These are phyloP conservation scores for Apiospora kogelbergensis DNA, from an alignment of 2,329 filamentous ascomycete genomes.

Conservation along the genomic window DNA sequence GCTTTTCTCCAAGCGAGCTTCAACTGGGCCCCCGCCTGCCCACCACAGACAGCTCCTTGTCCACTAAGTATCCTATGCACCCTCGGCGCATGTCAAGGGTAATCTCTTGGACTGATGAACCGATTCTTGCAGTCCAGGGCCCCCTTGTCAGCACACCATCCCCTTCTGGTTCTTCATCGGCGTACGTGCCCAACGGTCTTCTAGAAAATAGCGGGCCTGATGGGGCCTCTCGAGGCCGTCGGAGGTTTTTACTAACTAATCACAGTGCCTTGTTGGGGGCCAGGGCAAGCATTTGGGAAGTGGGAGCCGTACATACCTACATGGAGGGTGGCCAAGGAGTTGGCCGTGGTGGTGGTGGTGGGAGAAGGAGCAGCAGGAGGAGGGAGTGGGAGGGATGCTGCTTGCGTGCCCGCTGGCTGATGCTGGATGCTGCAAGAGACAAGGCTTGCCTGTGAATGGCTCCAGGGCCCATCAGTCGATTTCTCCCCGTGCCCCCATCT, in stretches of 20 bases:
- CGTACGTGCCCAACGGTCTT: constrained; percentile 47
- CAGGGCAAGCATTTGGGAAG: constrained; percentile 35
- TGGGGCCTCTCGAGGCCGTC: constrained; percentile 35
- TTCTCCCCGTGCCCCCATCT: constrained; percentile 34
- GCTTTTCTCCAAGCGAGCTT: constrained; percentile 38
- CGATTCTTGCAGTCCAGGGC: constrained; percentile 22
- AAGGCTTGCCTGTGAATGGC: constrained; percentile 29
- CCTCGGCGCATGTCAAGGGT: constrained; percentile 35
- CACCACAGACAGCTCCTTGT: background rate
- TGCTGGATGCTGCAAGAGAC: constrained; percentile 14
- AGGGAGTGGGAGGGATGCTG: constrained; percentile 13
- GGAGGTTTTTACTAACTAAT: constrained; percentile 48
- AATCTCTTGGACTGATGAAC: constrained; percentile 48
- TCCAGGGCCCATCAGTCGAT: constrained; percentile 26
- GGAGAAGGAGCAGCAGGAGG: background rate
- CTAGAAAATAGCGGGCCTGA: constrained; percentile 45
- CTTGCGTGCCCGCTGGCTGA: background rate
- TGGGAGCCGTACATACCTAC: constrained; percentile 27
- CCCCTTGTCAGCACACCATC: constrained; percentile 38
- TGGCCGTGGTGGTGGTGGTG: background rate
- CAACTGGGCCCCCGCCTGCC: constrained; percentile 28
- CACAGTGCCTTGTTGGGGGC: constrained; percentile 39
- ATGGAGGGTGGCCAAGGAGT: constrained; percentile 17
- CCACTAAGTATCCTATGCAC: constrained; percentile 1
- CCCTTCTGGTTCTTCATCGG: constrained; percentile 38